Percentiles rank a stretch among this genome's conserved stretches.
Evolutionary conservation across 2,329 filamentous ascomycete species (phyloP).

Genomic region (Aspergillus pseudoviridinutans): DNA sequence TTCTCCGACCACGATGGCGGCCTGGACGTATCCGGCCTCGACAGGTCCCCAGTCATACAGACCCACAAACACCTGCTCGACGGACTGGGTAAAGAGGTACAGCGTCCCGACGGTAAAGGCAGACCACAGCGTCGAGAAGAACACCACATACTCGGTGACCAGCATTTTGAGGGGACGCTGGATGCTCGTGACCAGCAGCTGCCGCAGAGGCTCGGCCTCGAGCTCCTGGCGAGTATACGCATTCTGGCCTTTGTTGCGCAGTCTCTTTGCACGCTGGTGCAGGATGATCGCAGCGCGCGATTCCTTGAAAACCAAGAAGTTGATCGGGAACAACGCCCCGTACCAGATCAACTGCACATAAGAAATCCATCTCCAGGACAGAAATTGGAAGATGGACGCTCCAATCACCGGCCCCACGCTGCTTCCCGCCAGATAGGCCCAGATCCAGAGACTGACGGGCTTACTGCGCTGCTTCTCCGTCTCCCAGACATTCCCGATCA

Average conservation of each 20-base stretch:
- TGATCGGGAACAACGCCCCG: constrained; percentile 33
- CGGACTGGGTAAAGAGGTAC: constrained; percentile 42
- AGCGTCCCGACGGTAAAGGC: constrained; percentile 42
- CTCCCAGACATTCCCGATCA: constrained; percentile 32
- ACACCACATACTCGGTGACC: constrained; percentile 42
- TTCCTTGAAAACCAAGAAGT: constrained; percentile 39
- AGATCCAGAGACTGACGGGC: constrained; percentile 42
- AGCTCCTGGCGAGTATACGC: constrained; percentile 33
- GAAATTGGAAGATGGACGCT: constrained; percentile 26
- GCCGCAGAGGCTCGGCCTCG: constrained; percentile 24
- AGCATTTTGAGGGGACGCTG: constrained; percentile 35
- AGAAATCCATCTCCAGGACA: constrained; percentile 37
- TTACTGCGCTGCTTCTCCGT: constrained; percentile 29
- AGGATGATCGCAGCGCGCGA: constrained; percentile 41
- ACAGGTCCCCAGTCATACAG: constrained; percentile 25
- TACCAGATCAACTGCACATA: constrained; percentile 42
- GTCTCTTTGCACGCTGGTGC: constrained; percentile 29
- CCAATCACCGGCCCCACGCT: constrained; percentile 46
- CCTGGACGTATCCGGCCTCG: constrained; percentile 38
- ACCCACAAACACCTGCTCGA: constrained; percentile 40
- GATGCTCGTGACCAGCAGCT: constrained; percentile 33
- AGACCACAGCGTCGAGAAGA: constrained; percentile 42
- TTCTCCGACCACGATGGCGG: constrained; percentile 42
- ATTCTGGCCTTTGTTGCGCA: constrained; percentile 29
- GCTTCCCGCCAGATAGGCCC: constrained; percentile 39